These are phyloP conservation scores for Coemansia sp. DNA, from an alignment of 192 early-diverging fungal genomes.

Conservation along the genomic window DNA sequence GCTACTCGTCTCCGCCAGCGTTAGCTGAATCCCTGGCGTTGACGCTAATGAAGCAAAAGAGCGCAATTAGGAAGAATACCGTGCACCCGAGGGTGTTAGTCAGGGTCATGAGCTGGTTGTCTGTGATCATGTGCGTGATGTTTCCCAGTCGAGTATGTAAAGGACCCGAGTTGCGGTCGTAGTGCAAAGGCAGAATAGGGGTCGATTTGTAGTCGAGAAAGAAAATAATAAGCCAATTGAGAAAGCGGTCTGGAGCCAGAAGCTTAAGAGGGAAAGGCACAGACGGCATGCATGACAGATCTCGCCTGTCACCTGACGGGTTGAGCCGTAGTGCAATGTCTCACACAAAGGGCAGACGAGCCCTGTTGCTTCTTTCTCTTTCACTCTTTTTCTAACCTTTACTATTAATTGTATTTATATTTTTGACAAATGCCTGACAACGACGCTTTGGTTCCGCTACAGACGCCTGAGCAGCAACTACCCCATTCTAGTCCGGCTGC, in stretches of 20 bases:
- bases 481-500: not conserved
- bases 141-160: not conserved
- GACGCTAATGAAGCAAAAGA: slow-evolving; percentile 47
- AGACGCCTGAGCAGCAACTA: not conserved
- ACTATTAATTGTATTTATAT: not conserved
- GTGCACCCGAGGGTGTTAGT: slow-evolving; percentile 48
- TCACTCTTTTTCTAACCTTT: not conserved
- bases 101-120: slow-evolving; percentile 49
- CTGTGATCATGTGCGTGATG: slow-evolving; percentile 34
- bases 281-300: not conserved
- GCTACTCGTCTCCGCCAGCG: not conserved
- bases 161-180: not conserved
- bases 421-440: not conserved
- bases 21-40: slow-evolving; percentile 18
- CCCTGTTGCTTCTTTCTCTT: not conserved
- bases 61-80: slow-evolving; percentile 46
- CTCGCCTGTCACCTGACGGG: not conserved
- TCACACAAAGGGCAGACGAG: not conserved
- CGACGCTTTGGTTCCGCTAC: not conserved
- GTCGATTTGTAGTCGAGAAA: not conserved
- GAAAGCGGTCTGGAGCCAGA: too few relatives aligned
- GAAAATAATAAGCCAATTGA: not conserved
- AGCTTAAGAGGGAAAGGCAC: not conserved
- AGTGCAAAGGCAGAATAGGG: not conserved
- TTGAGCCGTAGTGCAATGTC: not conserved